Evolutionary conservation across 768 basidiomycete genomes (phyloP), one percentile per base, ranked within the genome.

Genomic region (Dioszegia hungarica): DNA sequence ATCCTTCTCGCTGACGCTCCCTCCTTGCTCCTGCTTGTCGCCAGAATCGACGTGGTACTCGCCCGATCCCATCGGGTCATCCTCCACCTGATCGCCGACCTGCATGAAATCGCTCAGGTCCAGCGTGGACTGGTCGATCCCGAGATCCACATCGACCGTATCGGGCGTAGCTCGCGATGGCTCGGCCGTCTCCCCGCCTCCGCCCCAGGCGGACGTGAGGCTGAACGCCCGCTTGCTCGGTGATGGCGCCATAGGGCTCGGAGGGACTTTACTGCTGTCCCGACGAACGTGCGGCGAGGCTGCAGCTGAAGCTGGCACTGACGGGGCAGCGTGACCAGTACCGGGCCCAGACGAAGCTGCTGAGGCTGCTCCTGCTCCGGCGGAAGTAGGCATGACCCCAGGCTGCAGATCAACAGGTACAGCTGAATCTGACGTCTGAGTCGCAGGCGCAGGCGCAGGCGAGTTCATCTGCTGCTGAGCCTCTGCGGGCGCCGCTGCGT

Each of bases 61-160:
- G n/a, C 54, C 60, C 1, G 46, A 29, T 2, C 17, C 52, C 38
- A 48, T 20, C 29, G 28, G 28, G 14, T 57, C 51, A 12, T 34
- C 38, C 5, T 60, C 54, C n/a, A n/a, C n/a, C n/a, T n/a, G 19
- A 27, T 27, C 27, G 47, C 15, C 46, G 11, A 54, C 58, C 22
- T 49, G 33, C 10, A 60, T 40, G 27, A 71, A 68, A 46, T 71
- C 69, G 25, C 66, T 71, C 27, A 71, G 52, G 54, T 71, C 69
- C 44, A 71, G 20, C n/a, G 44, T 37, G 17, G 38, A 52, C 55
- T 67, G 65, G 38, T 63, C 34, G 28, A 56, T 38, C 27, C 55
- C 36, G 33, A 57, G 28, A n/a, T 37, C 51, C 24, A 54, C 45
- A 27, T 55, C 31, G 12, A 39, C 52, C 24, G 22, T 39, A 0